A percentile compares a stretch with the other conserved stretches of the same genome.
Conservation (phyloP, 2,329 filamentous ascomycete genomes). For the Diaporthe sp. region DNA sequence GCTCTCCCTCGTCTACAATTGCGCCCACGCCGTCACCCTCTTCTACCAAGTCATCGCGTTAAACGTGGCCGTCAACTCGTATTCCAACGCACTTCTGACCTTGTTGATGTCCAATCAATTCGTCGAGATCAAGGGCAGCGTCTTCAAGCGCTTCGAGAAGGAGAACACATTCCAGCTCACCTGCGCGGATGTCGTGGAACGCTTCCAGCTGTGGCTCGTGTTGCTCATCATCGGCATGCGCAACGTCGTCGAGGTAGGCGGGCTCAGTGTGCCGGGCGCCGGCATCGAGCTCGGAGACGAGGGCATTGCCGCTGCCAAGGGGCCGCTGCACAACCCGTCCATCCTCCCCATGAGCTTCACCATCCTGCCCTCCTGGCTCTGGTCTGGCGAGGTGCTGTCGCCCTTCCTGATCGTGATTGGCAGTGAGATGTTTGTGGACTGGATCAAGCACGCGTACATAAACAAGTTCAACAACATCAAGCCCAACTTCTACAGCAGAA, state of each 20-base stretch:
- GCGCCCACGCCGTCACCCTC: slow-evolving; percentile 85
- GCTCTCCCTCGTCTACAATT: slow-evolving; percentile 87
- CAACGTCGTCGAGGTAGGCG: slow-evolving; percentile 95
- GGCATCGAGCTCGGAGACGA: slow-evolving; percentile 58
- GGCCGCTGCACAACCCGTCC: slow-evolving; percentile 73
- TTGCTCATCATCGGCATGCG: slow-evolving; percentile 94
- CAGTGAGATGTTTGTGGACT: slow-evolving; percentile 96
- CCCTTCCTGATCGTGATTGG: slow-evolving; percentile 95
- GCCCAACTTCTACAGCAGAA: slow-evolving; percentile 87
- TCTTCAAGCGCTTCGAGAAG: slow-evolving; percentile 99
- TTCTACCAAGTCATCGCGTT: slow-evolving; percentile 99
- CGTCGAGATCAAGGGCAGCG: slow-evolving; percentile 97
- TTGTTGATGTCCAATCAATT: slow-evolving; percentile 97
- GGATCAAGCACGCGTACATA: slow-evolving; percentile 97
- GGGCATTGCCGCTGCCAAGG: slow-evolving; percentile 63
- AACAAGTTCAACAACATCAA: slow-evolving; percentile 99
- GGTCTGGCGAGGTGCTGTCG: slow-evolving; percentile 86
- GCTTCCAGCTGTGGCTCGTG: slow-evolving; percentile 98
- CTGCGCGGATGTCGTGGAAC: slow-evolving; percentile 95
- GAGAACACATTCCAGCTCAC: slow-evolving; percentile 97
- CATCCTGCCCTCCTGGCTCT: slow-evolving; percentile 81
- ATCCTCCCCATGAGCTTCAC: slow-evolving; percentile 93
- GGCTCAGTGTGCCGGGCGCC: slow-evolving; percentile 72
- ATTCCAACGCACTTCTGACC: slow-evolving; percentile 94
- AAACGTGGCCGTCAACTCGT: slow-evolving; percentile 98